Percentiles rank a stretch among this genome's conserved stretches.
These are phyloP conservation scores for Lobosporangium transversale DNA, from an alignment of 192 early-diverging fungal species.

Conservation along the genomic window DNA sequence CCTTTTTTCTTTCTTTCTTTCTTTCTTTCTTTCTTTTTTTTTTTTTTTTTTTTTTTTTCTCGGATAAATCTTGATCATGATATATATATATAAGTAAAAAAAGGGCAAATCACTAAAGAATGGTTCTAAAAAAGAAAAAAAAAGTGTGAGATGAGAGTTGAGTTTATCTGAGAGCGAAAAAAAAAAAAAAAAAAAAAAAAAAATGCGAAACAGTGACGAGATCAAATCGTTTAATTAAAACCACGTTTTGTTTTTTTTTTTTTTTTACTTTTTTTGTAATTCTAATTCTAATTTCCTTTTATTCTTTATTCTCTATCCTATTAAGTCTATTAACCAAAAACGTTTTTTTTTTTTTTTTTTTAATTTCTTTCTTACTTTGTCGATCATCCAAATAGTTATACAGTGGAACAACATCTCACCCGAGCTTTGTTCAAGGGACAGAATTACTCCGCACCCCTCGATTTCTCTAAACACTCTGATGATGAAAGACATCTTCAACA, in stretches of 20 bases:
- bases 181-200: too few relatives aligned
- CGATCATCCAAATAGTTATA: conserved; percentile 29
- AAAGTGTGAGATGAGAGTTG: too few relatives aligned
- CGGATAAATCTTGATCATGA: not conserved
- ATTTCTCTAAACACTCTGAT: conserved; percentile 26
- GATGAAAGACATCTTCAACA: conserved; percentile 7
- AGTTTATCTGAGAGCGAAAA: too few relatives aligned
- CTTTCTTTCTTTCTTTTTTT: conserved; percentile 7
- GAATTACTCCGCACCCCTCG: conserved; percentile 51
- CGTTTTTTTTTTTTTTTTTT: not conserved
- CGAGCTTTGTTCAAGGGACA: conserved; percentile 43
- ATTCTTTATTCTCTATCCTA: not conserved
- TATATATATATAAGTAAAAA: not conserved
- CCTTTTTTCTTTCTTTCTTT: not conserved
- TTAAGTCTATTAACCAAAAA: not conserved
- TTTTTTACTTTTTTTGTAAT: not conserved
- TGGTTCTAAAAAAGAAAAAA: too few relatives aligned
- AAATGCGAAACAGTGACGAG: too few relatives aligned
- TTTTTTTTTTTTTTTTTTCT: not conserved
- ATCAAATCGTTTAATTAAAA: too few relatives aligned
- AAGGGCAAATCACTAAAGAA: too few relatives aligned
- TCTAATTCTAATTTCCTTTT: not conserved
- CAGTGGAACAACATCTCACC: conserved; percentile 42
- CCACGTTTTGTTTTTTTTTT: conserved; percentile 20
- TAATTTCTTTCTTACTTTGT: conserved; percentile 4